phyloP scores from a whole-genome alignment of 2,329 filamentous ascomycete genomes.

The Phyllosticta capitalensis region DNA sequence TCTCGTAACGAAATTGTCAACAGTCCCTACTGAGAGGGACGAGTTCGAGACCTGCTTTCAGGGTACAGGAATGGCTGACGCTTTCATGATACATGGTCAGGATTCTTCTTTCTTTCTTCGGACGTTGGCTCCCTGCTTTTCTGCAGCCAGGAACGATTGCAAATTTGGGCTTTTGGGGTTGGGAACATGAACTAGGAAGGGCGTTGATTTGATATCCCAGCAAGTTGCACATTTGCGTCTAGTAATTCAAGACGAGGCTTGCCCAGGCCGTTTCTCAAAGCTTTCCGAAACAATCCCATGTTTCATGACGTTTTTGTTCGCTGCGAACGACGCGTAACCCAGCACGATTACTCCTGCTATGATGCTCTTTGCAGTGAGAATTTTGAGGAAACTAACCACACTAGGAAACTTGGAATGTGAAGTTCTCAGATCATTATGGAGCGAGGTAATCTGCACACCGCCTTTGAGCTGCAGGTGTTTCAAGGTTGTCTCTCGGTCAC shows the following conservation, averaged over 20 bases:
- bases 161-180: neutral
- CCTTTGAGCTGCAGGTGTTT: neutral
- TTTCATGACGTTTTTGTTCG: neutral
- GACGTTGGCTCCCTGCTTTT: neutral
- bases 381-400: too few species aligned
- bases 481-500: neutral
- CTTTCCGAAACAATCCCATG: neutral
- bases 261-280: neutral
- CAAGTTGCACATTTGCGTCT: neutral
- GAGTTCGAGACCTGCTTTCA: neutral
- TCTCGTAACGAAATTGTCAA: constrained; percentile 79
- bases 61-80: neutral
- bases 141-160: neutral
- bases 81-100: neutral
- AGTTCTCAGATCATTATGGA: too few species aligned
- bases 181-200: neutral
- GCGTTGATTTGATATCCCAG: neutral
- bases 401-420: too few species aligned
- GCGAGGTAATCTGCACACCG: neutral
- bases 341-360: too few species aligned
- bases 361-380: too few species aligned
- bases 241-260: neutral
- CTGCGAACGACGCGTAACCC: neutral
- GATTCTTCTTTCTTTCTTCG: neutral
- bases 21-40: constrained; percentile 44